Evolutionary conservation across 345 rosid species (phyloP), one percentile per base, ranked within the genome.

Genomic region (Garcia nutans): DNA sequence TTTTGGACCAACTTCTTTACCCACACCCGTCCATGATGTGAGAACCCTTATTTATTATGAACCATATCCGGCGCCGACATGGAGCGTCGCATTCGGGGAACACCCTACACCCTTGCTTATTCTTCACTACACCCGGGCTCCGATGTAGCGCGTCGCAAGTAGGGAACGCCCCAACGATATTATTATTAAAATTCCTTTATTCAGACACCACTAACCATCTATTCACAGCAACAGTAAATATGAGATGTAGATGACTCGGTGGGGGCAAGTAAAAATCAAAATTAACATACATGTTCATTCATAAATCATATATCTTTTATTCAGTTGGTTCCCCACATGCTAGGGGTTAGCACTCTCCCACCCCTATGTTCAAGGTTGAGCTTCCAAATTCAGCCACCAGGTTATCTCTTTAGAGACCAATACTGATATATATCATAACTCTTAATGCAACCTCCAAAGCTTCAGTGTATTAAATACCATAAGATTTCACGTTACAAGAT

Each of bases 111-210:
- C n/a, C n/a, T n/a, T n/a, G n/a, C n/a, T n/a, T n/a, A n/a, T n/a
- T n/a, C n/a, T n/a, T n/a, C n/a, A n/a, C n/a, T n/a, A n/a, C n/a
- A n/a, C n/a, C n/a, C n/a, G n/a, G n/a, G n/a, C n/a, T n/a, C n/a
- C n/a, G n/a, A n/a, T n/a, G n/a, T n/a, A n/a, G n/a, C n/a, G n/a
- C n/a, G n/a, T n/a, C n/a, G n/a, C n/a, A n/a, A n/a, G n/a, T n/a
- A n/a, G n/a, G n/a, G n/a, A n/a, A n/a, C n/a, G n/a, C n/a, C n/a
- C n/a, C n/a, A n/a, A n/a, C n/a, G n/a, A n/a, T n/a, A n/a, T n/a
- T n/a, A n/a, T n/a, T 26, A 42, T 50, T 74, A 26, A 67, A 54
- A 54, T 17, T 72, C 68, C 56, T 45, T 47, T 15, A 52, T 41
- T 41, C 44, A n/a, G 55, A 59, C 69, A 45, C 20, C 24, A 54